Percentiles rank a stretch among this genome's conserved stretches.
Evolutionary conservation across 192 early-diverging fungal genomes (phyloP).

Genomic region (Haplosporangium gracile): DNA sequence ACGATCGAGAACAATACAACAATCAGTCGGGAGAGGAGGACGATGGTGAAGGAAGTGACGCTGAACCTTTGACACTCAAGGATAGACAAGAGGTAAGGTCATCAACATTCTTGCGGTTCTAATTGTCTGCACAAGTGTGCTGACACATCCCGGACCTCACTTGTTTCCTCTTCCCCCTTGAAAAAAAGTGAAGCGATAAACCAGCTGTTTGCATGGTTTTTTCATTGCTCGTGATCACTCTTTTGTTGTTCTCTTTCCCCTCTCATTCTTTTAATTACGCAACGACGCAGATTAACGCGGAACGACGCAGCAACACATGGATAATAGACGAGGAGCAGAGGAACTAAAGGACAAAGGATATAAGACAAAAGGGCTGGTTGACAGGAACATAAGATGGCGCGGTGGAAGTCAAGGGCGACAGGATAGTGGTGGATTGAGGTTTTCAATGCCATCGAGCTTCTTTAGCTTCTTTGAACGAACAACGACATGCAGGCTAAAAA

Average conservation of each 20-base stretch:
- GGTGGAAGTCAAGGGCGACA: not conserved
- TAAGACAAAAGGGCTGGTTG: not conserved
- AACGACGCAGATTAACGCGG: not conserved
- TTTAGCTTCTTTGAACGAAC: not conserved
- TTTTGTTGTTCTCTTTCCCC: not conserved
- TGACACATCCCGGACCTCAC: not conserved
- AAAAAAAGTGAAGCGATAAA: not conserved
- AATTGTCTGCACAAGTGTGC: conserved; percentile 7
- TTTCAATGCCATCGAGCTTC: not conserved
- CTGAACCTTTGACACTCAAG: conserved; percentile 45
- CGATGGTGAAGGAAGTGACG: conserved; percentile 32
- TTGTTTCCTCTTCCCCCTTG: not conserved
- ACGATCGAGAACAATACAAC: conserved; percentile 29
- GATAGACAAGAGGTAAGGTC: conserved; percentile 50
- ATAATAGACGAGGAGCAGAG: not conserved
- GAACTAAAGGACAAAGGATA: not conserved
- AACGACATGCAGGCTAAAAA: not conserved
- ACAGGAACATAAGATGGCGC: not conserved
- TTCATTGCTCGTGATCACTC: not conserved
- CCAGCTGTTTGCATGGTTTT: not conserved
- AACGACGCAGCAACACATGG: not conserved
- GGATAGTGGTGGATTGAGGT: not conserved
- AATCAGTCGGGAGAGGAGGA: conserved; percentile 14
- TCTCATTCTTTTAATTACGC: not conserved
- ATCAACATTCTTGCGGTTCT: not conserved